phyloP scores from a whole-genome alignment of 164 flowering plant species.

The Warburgia ugandensis region DNA sequence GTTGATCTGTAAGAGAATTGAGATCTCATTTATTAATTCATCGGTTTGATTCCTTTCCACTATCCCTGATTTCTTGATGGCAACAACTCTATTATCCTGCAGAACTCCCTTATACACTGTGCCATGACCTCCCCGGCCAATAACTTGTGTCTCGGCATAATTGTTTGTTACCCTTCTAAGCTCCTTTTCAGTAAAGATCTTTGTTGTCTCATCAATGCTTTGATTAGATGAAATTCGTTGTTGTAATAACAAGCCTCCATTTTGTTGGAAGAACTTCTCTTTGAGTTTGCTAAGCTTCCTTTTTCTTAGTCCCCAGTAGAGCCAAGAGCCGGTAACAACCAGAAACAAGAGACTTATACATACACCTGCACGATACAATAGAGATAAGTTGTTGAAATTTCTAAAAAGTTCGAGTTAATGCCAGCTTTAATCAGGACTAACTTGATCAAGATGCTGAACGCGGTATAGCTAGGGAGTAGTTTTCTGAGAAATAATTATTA shows the following conservation, averaged over 20 bases:
- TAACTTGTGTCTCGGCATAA: neutral
- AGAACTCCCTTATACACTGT: constrained; percentile 17
- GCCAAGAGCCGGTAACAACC: constrained; percentile 1
- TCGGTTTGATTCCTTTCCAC: too few relatives aligned
- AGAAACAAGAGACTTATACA: neutral
- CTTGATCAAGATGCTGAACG: too few relatives aligned
- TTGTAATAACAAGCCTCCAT: constrained; percentile 4
- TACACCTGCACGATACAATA: constrained; percentile 9
- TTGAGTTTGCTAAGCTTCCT: constrained; percentile 1
- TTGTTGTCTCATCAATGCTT: neutral
- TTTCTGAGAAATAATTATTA: too few relatives aligned
- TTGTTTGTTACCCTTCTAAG: constrained; percentile 11
- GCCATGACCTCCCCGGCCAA: constrained; percentile 16
- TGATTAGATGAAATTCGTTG: constrained; percentile 1
- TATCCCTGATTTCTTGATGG: constrained; percentile 8
- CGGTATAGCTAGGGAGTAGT: too few relatives aligned
- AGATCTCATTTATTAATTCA: too few relatives aligned
- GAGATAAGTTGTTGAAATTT: too few relatives aligned
- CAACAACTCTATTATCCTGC: constrained; percentile 7
- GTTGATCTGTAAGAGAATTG: too few relatives aligned
- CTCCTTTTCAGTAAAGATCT: constrained; percentile 7
- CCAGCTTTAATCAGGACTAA: too few relatives aligned
- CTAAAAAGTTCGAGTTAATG: too few relatives aligned
- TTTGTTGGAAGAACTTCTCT: constrained; percentile 4
- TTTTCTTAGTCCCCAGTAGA: constrained; percentile 1